Conservation (phyloP, 2,329 filamentous ascomycete genomes). For the Neofusicoccum kwambonambiense region DNA sequence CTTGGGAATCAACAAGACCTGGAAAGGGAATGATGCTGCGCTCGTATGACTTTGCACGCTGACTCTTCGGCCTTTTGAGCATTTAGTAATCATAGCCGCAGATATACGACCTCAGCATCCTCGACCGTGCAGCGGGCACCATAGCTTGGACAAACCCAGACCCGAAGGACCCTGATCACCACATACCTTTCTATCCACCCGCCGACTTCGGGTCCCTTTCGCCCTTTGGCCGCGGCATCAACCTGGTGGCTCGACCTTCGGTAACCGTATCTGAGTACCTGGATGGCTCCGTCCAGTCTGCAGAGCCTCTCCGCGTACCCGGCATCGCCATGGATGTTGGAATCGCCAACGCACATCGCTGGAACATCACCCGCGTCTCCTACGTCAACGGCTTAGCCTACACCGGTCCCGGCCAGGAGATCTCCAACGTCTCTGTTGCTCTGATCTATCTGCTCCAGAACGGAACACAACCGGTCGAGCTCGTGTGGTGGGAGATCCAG, state of each 20-base stretch:
- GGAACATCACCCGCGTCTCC: conserved; percentile 8
- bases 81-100: not conserved
- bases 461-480: not conserved
- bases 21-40: not conserved
- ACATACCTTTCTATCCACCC: not conserved
- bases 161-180: not conserved
- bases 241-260: not conserved
- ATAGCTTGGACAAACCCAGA: not conserved
- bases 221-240: not conserved
- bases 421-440: not conserved
- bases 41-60: not conserved
- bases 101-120: conserved; percentile 1
- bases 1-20: not conserved
- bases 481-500: conserved; percentile 10
- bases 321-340: not conserved
- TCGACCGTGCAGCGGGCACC: not conserved
- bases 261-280: conserved; percentile 2
- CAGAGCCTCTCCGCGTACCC: not conserved
- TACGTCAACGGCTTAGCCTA: conserved; percentile 7
- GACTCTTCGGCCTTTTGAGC: not conserved
- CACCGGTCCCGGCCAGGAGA: not conserved
- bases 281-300: not conserved
- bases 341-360: not conserved
- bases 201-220: not conserved
- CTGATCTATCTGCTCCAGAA: not conserved